A percentile compares a stretch with the other conserved stretches of the same genome.
Conservation (phyloP, 139 green algal species). For the Tetradesmus lagerheimii region DNA sequence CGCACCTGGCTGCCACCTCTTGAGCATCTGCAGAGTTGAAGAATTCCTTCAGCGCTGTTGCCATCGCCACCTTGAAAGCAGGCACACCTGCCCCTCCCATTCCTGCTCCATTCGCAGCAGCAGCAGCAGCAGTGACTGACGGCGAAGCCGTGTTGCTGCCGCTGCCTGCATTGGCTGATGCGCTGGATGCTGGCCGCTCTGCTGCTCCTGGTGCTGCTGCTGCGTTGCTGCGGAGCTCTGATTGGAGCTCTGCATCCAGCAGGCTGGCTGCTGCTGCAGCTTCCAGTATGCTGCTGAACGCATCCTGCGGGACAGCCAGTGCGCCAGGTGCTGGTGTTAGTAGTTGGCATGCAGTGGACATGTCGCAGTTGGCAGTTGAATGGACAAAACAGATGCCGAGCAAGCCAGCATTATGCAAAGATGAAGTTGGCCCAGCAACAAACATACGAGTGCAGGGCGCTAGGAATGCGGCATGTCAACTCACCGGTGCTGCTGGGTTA, state of each 20-base stretch:
- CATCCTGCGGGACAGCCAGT: conserved; percentile 13
- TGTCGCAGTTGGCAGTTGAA: too few relatives aligned
- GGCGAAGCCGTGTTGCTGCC: not conserved
- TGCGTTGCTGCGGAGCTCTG: conserved; percentile 36
- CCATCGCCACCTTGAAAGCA: conserved; percentile 76
- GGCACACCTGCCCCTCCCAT: conserved; percentile 50
- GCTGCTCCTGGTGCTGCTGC: conserved; percentile 18
- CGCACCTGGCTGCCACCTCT: conserved; percentile 70
- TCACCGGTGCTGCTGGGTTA: conserved; percentile 68
- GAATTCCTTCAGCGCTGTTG: conserved; percentile 86
- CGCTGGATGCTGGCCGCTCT: not conserved
- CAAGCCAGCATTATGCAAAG: too few relatives aligned
- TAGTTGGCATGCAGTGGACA: too few relatives aligned
- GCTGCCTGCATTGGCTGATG: not conserved
- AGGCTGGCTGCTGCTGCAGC: conserved; percentile 34
- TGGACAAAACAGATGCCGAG: too few relatives aligned
- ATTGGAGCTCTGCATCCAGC: conserved; percentile 27
- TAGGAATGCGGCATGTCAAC: not conserved
- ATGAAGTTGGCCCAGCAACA: too few relatives aligned
- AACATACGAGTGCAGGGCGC: too few relatives aligned
- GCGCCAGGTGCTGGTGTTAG: not conserved
- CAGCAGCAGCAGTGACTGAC: not conserved
- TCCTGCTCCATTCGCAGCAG: not conserved
- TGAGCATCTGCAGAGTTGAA: conserved; percentile 78
- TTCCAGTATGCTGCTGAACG: conserved; percentile 28